A percentile compares a stretch with the other conserved stretches of the same genome.
phyloP scores from a whole-genome alignment of 2,329 filamentous ascomycete species.

The Scedosporium apiospermum region DNA sequence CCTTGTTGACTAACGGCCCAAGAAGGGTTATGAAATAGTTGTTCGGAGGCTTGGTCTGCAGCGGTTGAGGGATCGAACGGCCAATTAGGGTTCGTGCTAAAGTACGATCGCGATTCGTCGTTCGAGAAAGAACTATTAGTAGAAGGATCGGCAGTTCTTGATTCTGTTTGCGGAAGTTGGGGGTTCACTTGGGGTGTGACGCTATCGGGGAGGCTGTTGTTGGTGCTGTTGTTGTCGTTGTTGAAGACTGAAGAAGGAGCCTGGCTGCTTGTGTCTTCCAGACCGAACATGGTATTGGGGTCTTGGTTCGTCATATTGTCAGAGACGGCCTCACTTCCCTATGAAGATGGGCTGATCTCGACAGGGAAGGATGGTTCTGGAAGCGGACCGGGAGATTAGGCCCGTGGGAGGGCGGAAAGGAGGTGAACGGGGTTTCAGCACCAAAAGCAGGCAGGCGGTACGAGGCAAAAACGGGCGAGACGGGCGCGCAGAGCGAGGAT shows the following conservation, averaged over 20 bases:
- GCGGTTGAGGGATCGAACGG: constrained; percentile 1
- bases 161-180: constrained; percentile 14
- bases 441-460: background rate
- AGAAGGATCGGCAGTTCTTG: background rate
- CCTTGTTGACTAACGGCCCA: background rate
- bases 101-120: constrained; percentile 5
- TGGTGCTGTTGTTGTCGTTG: constrained; percentile 11
- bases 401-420: background rate
- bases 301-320: constrained; percentile 30
- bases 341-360: constrained; percentile 15
- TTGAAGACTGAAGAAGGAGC: constrained; percentile 20
- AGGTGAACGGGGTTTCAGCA: background rate
- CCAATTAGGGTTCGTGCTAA: constrained; percentile 1
- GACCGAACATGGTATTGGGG: constrained; percentile 31
- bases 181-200: constrained; percentile 11
- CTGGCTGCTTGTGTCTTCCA: constrained; percentile 30
- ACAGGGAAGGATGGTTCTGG: background rate
- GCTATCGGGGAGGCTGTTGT: constrained; percentile 8
- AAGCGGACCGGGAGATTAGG: background rate
- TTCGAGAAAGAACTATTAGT: background rate
- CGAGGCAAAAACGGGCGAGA: background rate
- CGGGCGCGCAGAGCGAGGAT: constrained; percentile 2
- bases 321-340: constrained; percentile 8
- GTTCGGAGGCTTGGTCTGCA: background rate
- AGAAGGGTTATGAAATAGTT: constrained; percentile 1